Conservation (phyloP, 306 rosid species). For the Fragaria ananassa region DNA sequence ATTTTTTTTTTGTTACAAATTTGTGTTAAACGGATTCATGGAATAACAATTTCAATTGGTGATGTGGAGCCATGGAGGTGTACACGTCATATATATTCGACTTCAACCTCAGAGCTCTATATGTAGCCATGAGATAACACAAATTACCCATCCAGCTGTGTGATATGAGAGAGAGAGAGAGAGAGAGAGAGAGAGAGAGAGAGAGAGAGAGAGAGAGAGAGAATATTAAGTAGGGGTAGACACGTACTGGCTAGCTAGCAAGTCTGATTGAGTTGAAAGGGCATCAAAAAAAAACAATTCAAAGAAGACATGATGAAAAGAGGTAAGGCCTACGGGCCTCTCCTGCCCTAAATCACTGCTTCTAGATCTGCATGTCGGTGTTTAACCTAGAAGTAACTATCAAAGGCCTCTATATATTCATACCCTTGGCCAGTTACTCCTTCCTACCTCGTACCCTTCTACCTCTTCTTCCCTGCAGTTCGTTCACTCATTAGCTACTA, state of each 20-base stretch:
- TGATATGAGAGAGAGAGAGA: background rate
- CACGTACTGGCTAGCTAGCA: background rate
- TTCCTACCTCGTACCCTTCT: conserved; percentile 28
- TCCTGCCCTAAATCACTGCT: conserved; percentile 44
- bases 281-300: conserved; percentile 25
- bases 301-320: conserved; percentile 23
- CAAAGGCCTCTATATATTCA: conserved; percentile 1
- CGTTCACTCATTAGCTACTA: background rate
- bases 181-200: background rate
- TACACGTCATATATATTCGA: background rate
- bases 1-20: background rate
- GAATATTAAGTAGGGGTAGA: background rate
- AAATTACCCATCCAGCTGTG: conserved; percentile 45
- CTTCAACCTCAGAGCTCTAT: background rate
- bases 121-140: too few species aligned
- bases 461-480: background rate
- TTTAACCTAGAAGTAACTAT: background rate
- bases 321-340: too few species aligned
- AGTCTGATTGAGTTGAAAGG: conserved; percentile 37
- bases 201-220: background rate
- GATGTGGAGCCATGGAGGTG: background rate
- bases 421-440: background rate
- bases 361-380: conserved; percentile 43
- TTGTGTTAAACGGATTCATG: background rate
- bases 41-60: background rate